These are phyloP conservation scores for Curvularia lunata DNA, from an alignment of 2,329 filamentous ascomycete genomes.

Conservation along the genomic window DNA sequence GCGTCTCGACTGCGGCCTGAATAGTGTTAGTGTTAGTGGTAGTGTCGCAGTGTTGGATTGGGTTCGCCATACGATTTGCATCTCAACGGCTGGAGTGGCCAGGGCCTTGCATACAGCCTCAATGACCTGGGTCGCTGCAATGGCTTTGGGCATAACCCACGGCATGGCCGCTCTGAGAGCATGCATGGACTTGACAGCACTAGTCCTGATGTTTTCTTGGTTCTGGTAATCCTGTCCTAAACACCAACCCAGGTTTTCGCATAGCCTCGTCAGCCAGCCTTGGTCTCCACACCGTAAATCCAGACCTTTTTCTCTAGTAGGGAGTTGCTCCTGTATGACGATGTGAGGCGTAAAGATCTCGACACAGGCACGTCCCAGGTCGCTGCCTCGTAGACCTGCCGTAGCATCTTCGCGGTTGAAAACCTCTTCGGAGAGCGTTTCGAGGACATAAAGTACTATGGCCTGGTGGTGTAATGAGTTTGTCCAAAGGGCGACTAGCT, in stretches of 20 bases:
- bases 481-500: slow-evolving; percentile 81
- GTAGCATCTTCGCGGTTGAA: slow-evolving; percentile 90
- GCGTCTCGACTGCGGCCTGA: slow-evolving; percentile 71
- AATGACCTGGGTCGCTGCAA: slow-evolving; percentile 61
- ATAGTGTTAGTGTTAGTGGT: slow-evolving; percentile 29
- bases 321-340: slow-evolving; percentile 77
- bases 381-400: slow-evolving; percentile 79
- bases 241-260: slow-evolving; percentile 75
- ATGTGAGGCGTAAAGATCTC: slow-evolving; percentile 87
- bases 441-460: slow-evolving; percentile 85
- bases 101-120: slow-evolving; percentile 50
- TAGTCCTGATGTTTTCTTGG: slow-evolving; percentile 70
- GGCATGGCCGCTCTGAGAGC: slow-evolving; percentile 79
- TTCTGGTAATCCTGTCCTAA: slow-evolving; percentile 68
- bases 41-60: not conserved
- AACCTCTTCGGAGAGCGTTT: slow-evolving; percentile 91
- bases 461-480: slow-evolving; percentile 72
- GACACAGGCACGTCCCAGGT: slow-evolving; percentile 86
- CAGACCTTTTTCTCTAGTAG: slow-evolving; percentile 71
- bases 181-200: slow-evolving; percentile 77
- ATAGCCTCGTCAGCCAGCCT: slow-evolving; percentile 84
- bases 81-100: slow-evolving; percentile 44
- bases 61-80: slow-evolving; percentile 42
- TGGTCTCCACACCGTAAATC: slow-evolving; percentile 78
- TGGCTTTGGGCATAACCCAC: slow-evolving; percentile 86